A percentile compares a stretch with the other conserved stretches of the same genome.
Evolutionary conservation across 257 asterid genomes (phyloP).

Genomic region (Leptodermis oblonga): DNA sequence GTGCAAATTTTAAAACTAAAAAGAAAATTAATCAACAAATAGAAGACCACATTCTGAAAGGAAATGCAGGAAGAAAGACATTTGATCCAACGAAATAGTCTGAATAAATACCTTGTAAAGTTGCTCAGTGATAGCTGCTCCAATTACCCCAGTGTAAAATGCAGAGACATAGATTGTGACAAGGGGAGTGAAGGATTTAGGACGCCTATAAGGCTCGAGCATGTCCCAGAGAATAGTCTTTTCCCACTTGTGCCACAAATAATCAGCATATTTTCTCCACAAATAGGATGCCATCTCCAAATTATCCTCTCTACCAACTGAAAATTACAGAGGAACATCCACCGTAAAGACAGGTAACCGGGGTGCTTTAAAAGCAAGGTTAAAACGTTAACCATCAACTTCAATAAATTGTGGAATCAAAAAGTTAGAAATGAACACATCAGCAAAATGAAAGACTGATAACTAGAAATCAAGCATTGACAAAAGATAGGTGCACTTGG

Average conservation of each 20-base stretch:
- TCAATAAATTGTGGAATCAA: not conserved
- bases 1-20: not conserved
- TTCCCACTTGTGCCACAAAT: conserved; percentile 71
- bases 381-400: not conserved
- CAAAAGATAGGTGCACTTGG: not conserved
- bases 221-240: conserved; percentile 85
- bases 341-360: not conserved
- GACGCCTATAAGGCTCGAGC: conserved; percentile 82
- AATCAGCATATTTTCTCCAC: conserved; percentile 88
- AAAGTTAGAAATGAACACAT: not conserved
- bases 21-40: too few species aligned
- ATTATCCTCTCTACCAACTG: conserved; percentile 6
- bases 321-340: conserved; percentile 16
- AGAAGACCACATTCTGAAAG: not conserved
- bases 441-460: conserved; percentile 5
- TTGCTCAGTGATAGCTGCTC: conserved; percentile 86
- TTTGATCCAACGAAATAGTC: not conserved
- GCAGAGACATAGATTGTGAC: conserved; percentile 65
- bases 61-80: not conserved
- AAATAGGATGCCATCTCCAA: conserved; percentile 55
- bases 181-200: conserved; percentile 75
- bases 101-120: conserved; percentile 52
- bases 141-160: conserved; percentile 81
- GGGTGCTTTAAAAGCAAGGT: not conserved
- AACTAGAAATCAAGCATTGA: not conserved